Evolutionary conservation across 2,329 filamentous ascomycete species (phyloP).

Genomic region (Colletotrichum sidae): DNA sequence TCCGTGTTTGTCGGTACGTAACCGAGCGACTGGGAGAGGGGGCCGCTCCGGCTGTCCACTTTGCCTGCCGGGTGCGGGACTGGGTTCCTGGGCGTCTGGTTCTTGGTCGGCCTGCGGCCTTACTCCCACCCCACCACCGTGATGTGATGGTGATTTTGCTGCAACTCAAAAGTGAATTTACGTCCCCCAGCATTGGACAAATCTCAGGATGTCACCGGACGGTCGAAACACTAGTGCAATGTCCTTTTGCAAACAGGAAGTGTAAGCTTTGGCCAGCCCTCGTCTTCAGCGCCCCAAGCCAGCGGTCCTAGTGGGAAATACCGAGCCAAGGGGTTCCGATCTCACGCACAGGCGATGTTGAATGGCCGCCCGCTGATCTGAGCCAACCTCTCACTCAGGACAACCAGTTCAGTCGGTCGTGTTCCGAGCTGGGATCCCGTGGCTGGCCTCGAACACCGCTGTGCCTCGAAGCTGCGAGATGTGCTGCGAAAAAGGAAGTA

Average conservation of each 20-base stretch:
- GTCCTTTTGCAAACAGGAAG: constrained; percentile 25
- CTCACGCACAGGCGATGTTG: constrained; percentile 13
- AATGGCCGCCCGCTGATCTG: constrained; percentile 25
- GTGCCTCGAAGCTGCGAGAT: constrained; percentile 25
- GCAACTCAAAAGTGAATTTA: constrained; percentile 34
- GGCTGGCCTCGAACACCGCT: constrained; percentile 20
- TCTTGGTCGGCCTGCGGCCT: background rate
- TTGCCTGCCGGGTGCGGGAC: constrained; percentile 31
- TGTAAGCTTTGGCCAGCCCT: constrained; percentile 35
- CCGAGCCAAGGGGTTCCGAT: constrained; percentile 22
- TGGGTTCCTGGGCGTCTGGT: constrained; percentile 27
- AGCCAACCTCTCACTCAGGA: constrained; percentile 16
- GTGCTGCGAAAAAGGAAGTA: constrained; percentile 6
- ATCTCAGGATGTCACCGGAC: constrained; percentile 33
- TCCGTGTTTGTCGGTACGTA: constrained; percentile 19
- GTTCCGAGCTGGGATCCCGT: constrained; percentile 30
- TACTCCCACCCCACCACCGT: constrained; percentile 6
- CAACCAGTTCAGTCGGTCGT: constrained; percentile 7
- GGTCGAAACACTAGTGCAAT: constrained; percentile 36
- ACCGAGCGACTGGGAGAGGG: constrained; percentile 15
- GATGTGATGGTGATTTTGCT: constrained; percentile 23
- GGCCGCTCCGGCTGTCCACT: constrained; percentile 11
- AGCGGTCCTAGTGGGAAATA: constrained; percentile 26
- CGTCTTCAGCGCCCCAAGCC: constrained; percentile 16
- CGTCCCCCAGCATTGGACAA: constrained; percentile 23